Evolutionary conservation across 352 stramenopile species (phyloP), one percentile per base, ranked within the genome.

Genomic region (Plasmopara muralis): DNA sequence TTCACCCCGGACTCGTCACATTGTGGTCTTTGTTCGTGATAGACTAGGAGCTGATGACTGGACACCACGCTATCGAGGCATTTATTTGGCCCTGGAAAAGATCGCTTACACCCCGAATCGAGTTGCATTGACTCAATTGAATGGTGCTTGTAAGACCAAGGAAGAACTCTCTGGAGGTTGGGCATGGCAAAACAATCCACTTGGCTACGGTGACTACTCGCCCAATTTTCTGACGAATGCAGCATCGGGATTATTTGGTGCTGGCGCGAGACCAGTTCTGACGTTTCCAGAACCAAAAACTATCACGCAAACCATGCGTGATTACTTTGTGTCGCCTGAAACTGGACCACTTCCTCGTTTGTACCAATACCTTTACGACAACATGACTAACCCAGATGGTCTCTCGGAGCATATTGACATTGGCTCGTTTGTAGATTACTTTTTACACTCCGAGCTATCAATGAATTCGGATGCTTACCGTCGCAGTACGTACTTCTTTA

Each of bases 341-440:
- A 85, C 69, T 8, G 74, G 75, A 6, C 74, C 74, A 14, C 53
- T 88, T 10, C 66, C 75, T 13, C 62, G 57, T n/a, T 60, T 84
- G 55, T 85, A 86, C 35, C 61, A 72, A 46, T 79, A 69, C 38
- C 50, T 88, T 7, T 81, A 77, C 40, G 69, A 80, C 15, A 81
- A 85, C 35, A 84, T 88, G 74, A 85, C 66, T 0, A 39, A 70
- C 12, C 68, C 74, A 0, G 62, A 80, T 50, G 57, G 58, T 6
- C 59, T 88, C 9, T 66, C 77, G 31, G 50, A 74, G 6, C 60
- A 80, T 50, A 57, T 88, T 9, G 77, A 88, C 29, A 65, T 88
- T 34, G 74, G 74, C 2, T 86, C 74, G 16, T 88, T 85, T 31
- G 74, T 77, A 5, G 77, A 88, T 57, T 88, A 86, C 43, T 75